Conservation (phyloP, 805 yeast genomes). For the Suhomyces sp. region DNA sequence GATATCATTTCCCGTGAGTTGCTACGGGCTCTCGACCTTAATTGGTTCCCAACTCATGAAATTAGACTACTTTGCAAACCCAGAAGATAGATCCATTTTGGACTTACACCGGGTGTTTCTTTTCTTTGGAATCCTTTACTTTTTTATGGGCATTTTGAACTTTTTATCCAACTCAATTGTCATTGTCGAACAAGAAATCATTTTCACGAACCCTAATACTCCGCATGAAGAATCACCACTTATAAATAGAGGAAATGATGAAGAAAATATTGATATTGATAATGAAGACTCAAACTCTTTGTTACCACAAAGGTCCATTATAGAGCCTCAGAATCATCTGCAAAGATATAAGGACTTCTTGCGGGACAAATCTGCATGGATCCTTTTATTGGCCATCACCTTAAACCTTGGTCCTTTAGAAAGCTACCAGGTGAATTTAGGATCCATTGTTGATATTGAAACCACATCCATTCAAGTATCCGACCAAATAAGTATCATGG, state of each 20-base stretch:
- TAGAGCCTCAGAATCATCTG: conserved; percentile 41
- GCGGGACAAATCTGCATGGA: conserved; percentile 59
- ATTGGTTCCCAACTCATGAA: conserved; percentile 65
- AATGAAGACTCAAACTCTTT: conserved; percentile 17
- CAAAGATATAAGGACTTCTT: conserved; percentile 38
- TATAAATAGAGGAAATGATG: too few species aligned
- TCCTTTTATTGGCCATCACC: conserved; percentile 62
- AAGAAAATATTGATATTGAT: too few species aligned
- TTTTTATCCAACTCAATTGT: conserved; percentile 67
- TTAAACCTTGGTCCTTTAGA: conserved; percentile 81
- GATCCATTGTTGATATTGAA: conserved; percentile 57
- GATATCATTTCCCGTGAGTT: conserved; percentile 84
- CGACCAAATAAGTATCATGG: conserved; percentile 58
- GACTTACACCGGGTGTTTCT: conserved; percentile 53
- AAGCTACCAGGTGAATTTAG: conserved; percentile 79
- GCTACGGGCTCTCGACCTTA: conserved; percentile 80
- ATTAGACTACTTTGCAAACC: conserved; percentile 35
- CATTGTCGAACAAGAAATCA: conserved; percentile 51
- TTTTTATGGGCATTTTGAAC: conserved; percentile 55
- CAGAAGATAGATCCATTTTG: conserved; percentile 27
- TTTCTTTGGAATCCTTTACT: conserved; percentile 52
- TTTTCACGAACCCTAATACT: conserved; percentile 30
- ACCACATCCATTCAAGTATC: conserved; percentile 26
- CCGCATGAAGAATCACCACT: conserved; percentile 5
- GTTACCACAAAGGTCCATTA: conserved; percentile 30